phyloP scores from a whole-genome alignment of 441 rosid genomes.

The Hura crepitans region DNA sequence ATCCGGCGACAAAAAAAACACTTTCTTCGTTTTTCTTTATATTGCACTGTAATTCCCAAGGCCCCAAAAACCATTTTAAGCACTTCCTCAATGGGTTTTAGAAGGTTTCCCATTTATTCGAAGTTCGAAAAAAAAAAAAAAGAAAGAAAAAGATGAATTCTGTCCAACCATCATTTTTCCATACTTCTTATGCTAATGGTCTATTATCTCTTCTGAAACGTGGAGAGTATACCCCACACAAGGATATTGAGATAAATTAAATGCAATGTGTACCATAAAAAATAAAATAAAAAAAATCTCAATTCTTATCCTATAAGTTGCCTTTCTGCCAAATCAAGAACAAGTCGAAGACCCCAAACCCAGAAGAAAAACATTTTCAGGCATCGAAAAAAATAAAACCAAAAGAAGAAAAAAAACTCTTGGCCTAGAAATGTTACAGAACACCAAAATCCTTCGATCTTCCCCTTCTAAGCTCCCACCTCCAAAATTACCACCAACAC shows the following conservation, averaged over 20 bases:
- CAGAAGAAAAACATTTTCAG: neutral
- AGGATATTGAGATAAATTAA: conserved; percentile 10
- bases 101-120: too few relatives aligned
- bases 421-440: conserved; percentile 38
- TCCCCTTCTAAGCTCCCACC: conserved; percentile 29
- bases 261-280: conserved; percentile 20
- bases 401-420: neutral
- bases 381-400: neutral
- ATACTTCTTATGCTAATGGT: too few relatives aligned
- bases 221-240: conserved; percentile 17
- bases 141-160: too few relatives aligned
- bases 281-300: conserved; percentile 12
- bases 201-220: neutral
- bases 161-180: too few relatives aligned
- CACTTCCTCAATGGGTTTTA: too few relatives aligned
- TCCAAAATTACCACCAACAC: conserved; percentile 20
- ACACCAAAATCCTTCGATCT: conserved; percentile 32
- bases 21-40: too few relatives aligned
- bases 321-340: neutral
- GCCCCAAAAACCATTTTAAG: too few relatives aligned
- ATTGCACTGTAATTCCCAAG: too few relatives aligned
- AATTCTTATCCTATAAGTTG: conserved; percentile 5
- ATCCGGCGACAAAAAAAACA: too few relatives aligned
- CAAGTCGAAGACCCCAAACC: neutral
- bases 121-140: too few relatives aligned